A percentile compares a stretch with the other conserved stretches of the same genome.
Conservation (phyloP, 2,329 filamentous ascomycete species). For the Pyrenochaeta sp. region DNA sequence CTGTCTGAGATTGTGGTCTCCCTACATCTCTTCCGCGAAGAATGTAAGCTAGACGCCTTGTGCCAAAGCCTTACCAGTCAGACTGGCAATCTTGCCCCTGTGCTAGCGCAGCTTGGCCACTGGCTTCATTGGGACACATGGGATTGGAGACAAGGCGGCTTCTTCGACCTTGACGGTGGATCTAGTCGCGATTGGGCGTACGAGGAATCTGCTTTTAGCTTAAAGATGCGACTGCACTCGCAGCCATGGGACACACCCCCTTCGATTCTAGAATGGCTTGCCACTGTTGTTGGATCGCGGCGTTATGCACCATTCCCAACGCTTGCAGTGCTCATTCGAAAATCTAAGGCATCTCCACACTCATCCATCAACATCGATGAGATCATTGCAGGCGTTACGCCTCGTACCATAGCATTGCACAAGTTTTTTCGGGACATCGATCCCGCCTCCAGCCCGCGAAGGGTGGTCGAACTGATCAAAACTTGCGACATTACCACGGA, state of each 20-base stretch:
- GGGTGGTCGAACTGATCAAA: slow-evolving; percentile 78
- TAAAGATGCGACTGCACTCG: slow-evolving; percentile 34
- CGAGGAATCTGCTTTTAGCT: slow-evolving; percentile 57
- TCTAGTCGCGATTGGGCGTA: slow-evolving; percentile 64
- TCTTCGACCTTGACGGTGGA: slow-evolving; percentile 69
- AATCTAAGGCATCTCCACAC: slow-evolving; percentile 49
- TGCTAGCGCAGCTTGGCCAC: slow-evolving; percentile 80
- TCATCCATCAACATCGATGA: slow-evolving; percentile 49
- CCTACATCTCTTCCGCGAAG: slow-evolving; percentile 87
- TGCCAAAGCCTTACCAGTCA: slow-evolving; percentile 59
- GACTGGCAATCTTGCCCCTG: slow-evolving; percentile 67
- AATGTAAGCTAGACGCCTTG: slow-evolving; percentile 79
- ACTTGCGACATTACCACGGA: slow-evolving; percentile 71
- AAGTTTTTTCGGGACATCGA: slow-evolving; percentile 67
- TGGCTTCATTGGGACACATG: slow-evolving; percentile 82
- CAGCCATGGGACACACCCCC: slow-evolving; percentile 59
- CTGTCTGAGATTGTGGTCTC: slow-evolving; percentile 74
- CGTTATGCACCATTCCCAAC: slow-evolving; percentile 47
- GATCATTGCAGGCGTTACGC: slow-evolving; percentile 43
- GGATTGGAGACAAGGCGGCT: slow-evolving; percentile 61
- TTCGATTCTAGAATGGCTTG: slow-evolving; percentile 65
- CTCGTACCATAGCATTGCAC: slow-evolving; percentile 72
- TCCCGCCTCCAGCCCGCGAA: slow-evolving; percentile 53
- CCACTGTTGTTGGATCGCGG: slow-evolving; percentile 39
- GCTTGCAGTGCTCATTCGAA: slow-evolving; percentile 46